Percentiles rank a stretch among this genome's conserved stretches.
These are phyloP conservation scores for Leccinum rimulosum DNA, from an alignment of 768 basidiomycete species.

Conservation along the genomic window DNA sequence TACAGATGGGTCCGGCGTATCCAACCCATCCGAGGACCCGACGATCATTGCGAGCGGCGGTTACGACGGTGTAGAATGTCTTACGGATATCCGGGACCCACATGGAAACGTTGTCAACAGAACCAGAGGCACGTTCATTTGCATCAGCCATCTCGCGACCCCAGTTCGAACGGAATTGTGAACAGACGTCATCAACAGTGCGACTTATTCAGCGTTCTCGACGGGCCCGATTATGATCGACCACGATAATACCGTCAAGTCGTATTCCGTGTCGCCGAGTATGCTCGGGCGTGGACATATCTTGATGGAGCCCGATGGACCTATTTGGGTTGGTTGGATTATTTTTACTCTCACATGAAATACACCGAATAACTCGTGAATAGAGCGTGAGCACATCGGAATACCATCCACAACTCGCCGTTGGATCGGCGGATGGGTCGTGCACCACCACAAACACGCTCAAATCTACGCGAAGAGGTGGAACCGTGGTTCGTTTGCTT, in stretches of 20 bases:
- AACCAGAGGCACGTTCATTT: conserved; percentile 56
- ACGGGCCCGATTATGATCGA: conserved; percentile 78
- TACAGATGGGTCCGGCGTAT: conserved; percentile 43
- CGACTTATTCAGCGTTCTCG: conserved; percentile 64
- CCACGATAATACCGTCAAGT: conserved; percentile 78
- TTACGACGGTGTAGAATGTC: conserved; percentile 73
- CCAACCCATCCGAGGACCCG: conserved; percentile 54
- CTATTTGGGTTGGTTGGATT: conserved; percentile 69
- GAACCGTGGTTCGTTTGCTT: conserved; percentile 56
- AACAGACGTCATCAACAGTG: conserved; percentile 67
- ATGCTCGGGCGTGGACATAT: conserved; percentile 74
- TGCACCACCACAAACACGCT: conserved; percentile 73
- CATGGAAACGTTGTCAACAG: conserved; percentile 69
- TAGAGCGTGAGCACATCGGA: conserved; percentile 77
- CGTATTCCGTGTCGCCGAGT: conserved; percentile 65
- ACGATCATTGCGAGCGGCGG: conserved; percentile 74
- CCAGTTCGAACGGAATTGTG: background rate
- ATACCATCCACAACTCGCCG: conserved; percentile 82
- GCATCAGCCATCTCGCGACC: background rate
- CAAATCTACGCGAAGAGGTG: conserved; percentile 65
- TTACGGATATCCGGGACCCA: conserved; percentile 76
- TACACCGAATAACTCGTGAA: background rate
- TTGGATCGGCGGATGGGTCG: conserved; percentile 81
- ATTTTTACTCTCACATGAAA: background rate
- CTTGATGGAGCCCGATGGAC: conserved; percentile 71